phyloP scores from a whole-genome alignment of 2,329 filamentous ascomycete species.

The Calonectria multiphialidica region DNA sequence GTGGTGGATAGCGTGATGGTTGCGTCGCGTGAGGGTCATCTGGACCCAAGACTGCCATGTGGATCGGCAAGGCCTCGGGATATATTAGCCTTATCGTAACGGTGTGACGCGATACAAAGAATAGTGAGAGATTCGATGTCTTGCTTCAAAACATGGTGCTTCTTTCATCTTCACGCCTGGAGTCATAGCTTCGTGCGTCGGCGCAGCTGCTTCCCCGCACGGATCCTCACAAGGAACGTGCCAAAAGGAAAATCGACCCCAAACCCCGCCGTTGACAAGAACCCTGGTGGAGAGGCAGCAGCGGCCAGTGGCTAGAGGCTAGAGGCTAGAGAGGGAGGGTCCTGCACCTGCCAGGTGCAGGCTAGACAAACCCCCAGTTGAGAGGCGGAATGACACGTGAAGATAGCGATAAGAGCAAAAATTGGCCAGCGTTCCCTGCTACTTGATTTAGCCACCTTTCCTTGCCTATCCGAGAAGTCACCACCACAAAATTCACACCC shows the following conservation, averaged over 20 bases:
- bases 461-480: conserved; percentile 41
- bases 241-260: conserved; percentile 1
- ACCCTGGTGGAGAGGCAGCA: conserved; percentile 3
- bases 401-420: conserved; percentile 47
- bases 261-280: conserved; percentile 13
- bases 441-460: conserved; percentile 45
- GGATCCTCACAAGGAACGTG: conserved; percentile 15
- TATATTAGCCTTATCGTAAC: conserved; percentile 34
- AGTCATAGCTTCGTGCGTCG: background rate
- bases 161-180: background rate
- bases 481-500: conserved; percentile 32
- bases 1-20: conserved; percentile 25
- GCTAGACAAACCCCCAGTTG: conserved; percentile 14
- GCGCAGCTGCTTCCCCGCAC: conserved; percentile 6
- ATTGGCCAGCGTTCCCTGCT: conserved; percentile 28
- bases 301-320: background rate
- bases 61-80: background rate
- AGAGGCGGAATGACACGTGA: conserved; percentile 37
- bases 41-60: background rate
- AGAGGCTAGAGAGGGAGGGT: background rate
- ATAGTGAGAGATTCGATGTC: background rate
- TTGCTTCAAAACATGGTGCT: background rate
- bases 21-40: conserved; percentile 11
- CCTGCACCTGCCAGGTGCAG: conserved; percentile 11
- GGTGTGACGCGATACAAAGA: conserved; percentile 35